Evolutionary conservation across 1,284 basidiomycete species (phyloP), one percentile per base, ranked within the genome.

Genomic region (Coniferiporia sulphurascens): DNA sequence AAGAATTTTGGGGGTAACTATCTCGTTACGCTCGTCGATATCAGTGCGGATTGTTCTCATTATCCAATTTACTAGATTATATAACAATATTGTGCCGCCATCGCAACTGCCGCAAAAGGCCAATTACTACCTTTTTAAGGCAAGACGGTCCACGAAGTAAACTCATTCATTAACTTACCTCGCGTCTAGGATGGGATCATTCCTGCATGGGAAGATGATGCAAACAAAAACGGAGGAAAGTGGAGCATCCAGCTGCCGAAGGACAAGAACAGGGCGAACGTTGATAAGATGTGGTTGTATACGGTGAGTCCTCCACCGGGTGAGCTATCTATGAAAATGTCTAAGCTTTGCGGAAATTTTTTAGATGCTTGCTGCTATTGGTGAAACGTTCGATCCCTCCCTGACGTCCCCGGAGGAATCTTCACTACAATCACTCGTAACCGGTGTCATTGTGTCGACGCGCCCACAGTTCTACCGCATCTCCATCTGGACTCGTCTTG

Each of bases 41-140:
- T 32, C 15, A 41, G 45, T 48, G 12, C 13, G 19, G 4, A 27
- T 7, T 19, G 12, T 15, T 1, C n/a, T 52, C 27, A 58, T 27
- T 41, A 46, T 59, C 49, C 4, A 27, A 46, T 41, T 52, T 45
- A 52, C 13, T 66, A 94, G 92, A 15, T 76, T 98, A 63, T 97
- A 98, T 78, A 97, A 98, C 77, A 98, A 98, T 76, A 95, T 99
- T 68, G 88, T 99, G 35, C 91, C 95, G 17, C 97, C 96, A n/a
- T 95, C 93, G 21, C 85, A 88, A 69, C 79, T 99, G 67, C 94
- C 94, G 41, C 87, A 88, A 74, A 98, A 95, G 77, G 94, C 95
- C 41, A 99, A 99, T 73, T 99, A 99, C 75, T 99, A 99, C 78
- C 82, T 99, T 62, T 99, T 99, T 87, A 98, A 98, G 82, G 89